A percentile compares a stretch with the other conserved stretches of the same genome.
Evolutionary conservation across 163 green algal species (phyloP).

Genomic region (Chlamydomonas reinhardtii): DNA sequence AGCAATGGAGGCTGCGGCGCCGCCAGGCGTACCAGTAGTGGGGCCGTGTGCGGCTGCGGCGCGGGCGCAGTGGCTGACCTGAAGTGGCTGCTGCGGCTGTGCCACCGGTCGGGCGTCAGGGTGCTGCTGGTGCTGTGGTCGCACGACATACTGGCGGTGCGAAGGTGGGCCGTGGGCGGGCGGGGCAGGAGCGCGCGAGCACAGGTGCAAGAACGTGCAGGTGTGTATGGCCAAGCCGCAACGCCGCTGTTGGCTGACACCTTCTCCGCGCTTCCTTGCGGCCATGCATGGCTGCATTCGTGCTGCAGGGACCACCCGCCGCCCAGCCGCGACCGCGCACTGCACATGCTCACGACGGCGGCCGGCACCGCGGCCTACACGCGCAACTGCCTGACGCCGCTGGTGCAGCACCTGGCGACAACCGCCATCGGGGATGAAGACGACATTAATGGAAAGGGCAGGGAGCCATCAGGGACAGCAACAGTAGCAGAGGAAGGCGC

Average conservation of each 20-base stretch:
- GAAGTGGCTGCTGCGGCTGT: constrained; percentile 35
- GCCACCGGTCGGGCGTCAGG: not conserved
- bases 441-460: not conserved
- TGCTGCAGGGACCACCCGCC: constrained; percentile 37
- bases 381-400: constrained; percentile 21
- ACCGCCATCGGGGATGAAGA: not conserved
- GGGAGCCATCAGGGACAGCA: too few species aligned
- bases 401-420: constrained; percentile 15
- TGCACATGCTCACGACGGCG: not conserved
- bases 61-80: constrained; percentile 29
- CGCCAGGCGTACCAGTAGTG: not conserved
- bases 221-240: too few species aligned
- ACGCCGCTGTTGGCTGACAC: too few species aligned
- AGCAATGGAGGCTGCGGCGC: not conserved
- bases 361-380: constrained; percentile 23
- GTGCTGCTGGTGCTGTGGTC: constrained; percentile 49
- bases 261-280: too few species aligned
- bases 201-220: too few species aligned
- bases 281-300: too few species aligned
- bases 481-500: not conserved
- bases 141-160: constrained; percentile 38
- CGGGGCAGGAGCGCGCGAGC: too few species aligned
- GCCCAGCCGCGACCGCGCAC: not conserved
- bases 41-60: constrained; percentile 1
- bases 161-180: not conserved